These are phyloP conservation scores for Penicillium cataractarum DNA, from an alignment of 495 filamentous ascomycete species.

Conservation along the genomic window DNA sequence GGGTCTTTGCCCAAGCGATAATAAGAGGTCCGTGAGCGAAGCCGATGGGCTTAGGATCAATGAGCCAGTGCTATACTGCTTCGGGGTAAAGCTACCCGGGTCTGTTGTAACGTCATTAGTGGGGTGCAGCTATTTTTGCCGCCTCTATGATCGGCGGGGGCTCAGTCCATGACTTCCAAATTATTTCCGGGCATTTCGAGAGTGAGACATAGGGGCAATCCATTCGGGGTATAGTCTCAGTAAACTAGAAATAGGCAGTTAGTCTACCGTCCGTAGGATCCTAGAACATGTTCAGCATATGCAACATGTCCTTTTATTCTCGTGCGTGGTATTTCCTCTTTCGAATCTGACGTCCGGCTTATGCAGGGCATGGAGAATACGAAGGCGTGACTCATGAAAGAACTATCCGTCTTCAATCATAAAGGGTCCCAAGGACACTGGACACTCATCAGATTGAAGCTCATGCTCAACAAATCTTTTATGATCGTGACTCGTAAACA, in stretches of 20 bases:
- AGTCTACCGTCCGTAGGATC: too few relatives aligned
- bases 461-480: background rate
- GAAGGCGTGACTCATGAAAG: background rate
- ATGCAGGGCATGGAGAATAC: background rate
- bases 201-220: background rate
- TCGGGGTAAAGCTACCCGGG: conserved; percentile 16
- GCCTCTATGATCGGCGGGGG: background rate
- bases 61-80: conserved; percentile 25
- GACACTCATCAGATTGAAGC: background rate
- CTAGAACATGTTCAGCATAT: background rate
- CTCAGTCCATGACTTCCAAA: too few relatives aligned
- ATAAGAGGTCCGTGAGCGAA: conserved; percentile 14
- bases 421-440: background rate
- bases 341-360: background rate
- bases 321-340: background rate
- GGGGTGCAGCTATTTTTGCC: background rate
- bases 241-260: background rate
- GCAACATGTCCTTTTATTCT: background rate
- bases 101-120: conserved; percentile 12
- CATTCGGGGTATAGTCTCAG: background rate
- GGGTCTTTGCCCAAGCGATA: conserved; percentile 16
- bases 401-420: background rate
- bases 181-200: too few relatives aligned
- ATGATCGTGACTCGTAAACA: background rate
- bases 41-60: conserved; percentile 23